Evolutionary conservation across 164 flowering plant species (phyloP), one percentile per base, ranked within the genome.

Genomic region (Kalanchoe fedtschenkoi): DNA sequence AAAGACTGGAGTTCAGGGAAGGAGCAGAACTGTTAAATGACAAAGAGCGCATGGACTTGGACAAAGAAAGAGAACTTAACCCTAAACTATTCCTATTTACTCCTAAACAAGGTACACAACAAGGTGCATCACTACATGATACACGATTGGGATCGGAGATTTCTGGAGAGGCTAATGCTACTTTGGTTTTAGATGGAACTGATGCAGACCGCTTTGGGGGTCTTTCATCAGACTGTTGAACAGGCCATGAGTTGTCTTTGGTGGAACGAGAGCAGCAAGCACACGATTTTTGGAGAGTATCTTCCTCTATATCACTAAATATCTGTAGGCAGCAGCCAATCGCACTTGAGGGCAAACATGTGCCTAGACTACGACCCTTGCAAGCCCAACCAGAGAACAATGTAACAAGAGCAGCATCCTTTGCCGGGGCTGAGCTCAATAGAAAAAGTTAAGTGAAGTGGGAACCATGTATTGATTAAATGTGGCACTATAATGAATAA

Each of bases 311-410:
- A 60, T 76, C 82, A 15, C 61, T 64, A 58, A 81, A 55, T 54
- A 41, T 70, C 76, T 78, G 80, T 43, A 75, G 83, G 69, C 96
- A 91, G 66, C 89, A 81, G 65, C 89, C 88, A 69, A 56, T 68
- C 37, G 76, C 81, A 71, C 75, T 76, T 62, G 89, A 75, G 66
- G 95, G 86, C 72, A 95, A 74, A 72, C 99, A 91, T 41, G 63
- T 71, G 62, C 75, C 82, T 57, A 71, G 72, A 30, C 73, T 58
- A 62, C 79, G 85, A 62, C 91, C 99, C 75, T 89, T 91, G 82
- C 96, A 91, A 61, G 96, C 97, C 99, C 99, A 95, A 22, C 97
- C 97, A 72, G 87, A 76, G 69, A 91, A 89, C 69, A 95, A 87
- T 4, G 96, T 87, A 22, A 91, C 86, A 57, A 95, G 70, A 61